Evolutionary conservation across 2,329 filamentous ascomycete genomes (phyloP), one percentile per base, ranked within the genome.

Genomic region (Verticillium dahliae): DNA sequence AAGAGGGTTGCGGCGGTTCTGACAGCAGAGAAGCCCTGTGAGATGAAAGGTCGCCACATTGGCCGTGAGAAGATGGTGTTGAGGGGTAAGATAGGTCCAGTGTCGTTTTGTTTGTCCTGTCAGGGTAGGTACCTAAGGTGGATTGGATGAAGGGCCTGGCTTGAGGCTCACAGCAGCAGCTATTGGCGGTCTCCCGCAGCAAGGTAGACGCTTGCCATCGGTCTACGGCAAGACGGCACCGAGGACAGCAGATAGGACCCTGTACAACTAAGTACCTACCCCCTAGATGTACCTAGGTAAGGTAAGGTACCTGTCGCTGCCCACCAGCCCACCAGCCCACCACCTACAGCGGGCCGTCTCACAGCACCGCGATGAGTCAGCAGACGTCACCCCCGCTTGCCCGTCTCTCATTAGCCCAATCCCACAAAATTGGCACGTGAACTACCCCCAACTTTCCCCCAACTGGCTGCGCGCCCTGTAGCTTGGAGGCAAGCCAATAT

Each of bases 41-140:
- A 55, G 15, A 64, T 18, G 6, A 65, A 54, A 38, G 62, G 61
- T 35, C 59, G 62, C 64, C 61, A 65, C 64, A 65, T 65, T 59
- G 31, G 58, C 54, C 18, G 18, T 22, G 45, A 52, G 45, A 52
- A 10, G 45, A 52, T 52, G 45, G 45, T 39, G 22, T 41, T 34
- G 37, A 38, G 55, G 55, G 55, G 55, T n/a, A 58, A 58, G 55
- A 34, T n/a, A 58, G 50, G n/a, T 58, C 56, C 4, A 35, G 34
- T 37, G 41, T 39, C 54, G 54, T 35, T 33, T 38, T 33, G n/a
- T 57, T 13, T 38, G 33, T 22, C 33, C 33, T 37, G 13, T 10
- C 14, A 18, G 55, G 22, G 6, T 22, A 31, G 14, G 50, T 55
- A 31, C 50, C n/a, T 9, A 33, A 37, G 45, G 45, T 52, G 45